These are phyloP conservation scores for Fragaria iinumae DNA, from an alignment of 306 rosid genomes.

Conservation along the genomic window DNA sequence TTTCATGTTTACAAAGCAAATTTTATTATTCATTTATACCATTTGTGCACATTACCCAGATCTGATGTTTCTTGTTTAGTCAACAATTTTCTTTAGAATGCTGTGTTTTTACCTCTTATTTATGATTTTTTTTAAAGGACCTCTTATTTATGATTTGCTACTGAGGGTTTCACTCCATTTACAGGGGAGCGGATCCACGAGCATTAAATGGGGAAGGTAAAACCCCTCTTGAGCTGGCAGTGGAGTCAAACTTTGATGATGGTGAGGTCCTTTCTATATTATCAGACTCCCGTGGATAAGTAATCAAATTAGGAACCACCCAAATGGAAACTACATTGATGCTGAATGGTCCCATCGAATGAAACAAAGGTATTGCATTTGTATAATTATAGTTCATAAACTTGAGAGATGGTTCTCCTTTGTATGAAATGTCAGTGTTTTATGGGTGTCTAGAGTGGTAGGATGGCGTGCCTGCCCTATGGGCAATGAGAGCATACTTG, in stretches of 20 bases:
- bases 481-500: constrained; percentile 39
- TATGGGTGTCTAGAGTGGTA: constrained; percentile 57
- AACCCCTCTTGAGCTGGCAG: constrained; percentile 70
- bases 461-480: constrained; percentile 63
- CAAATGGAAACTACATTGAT: constrained; percentile 33
- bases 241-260: constrained; percentile 66
- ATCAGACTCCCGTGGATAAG: constrained; percentile 69
- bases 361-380: constrained; percentile 53
- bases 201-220: constrained; percentile 80
- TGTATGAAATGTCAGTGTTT: constrained; percentile 44
- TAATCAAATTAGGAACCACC: constrained; percentile 19
- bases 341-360: constrained; percentile 21
- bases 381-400: constrained; percentile 60
- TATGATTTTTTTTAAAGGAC: not conserved
- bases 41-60: not conserved
- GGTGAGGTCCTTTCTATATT: constrained; percentile 52
- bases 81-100: not conserved
- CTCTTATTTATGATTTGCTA: constrained; percentile 5
- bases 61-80: constrained; percentile 1
- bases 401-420: constrained; percentile 45
- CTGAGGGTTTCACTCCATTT: constrained; percentile 24
- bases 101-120: not conserved
- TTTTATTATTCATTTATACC: not conserved
- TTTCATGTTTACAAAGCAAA: constrained; percentile 7
- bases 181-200: constrained; percentile 95